Conservation (phyloP, 2,329 filamentous ascomycete species). For the Triangularia verruculosa region DNA sequence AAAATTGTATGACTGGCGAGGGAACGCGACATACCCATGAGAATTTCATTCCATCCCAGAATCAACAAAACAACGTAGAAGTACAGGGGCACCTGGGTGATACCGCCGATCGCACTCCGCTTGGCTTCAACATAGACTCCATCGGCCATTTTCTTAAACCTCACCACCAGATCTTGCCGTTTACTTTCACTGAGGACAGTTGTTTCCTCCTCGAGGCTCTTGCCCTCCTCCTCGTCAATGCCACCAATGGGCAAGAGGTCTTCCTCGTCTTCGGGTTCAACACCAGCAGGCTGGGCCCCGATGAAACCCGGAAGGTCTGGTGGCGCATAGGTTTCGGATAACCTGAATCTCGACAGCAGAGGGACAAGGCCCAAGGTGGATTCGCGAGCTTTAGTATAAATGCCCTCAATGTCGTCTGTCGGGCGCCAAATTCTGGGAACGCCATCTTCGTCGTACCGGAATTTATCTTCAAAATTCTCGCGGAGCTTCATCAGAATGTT, state of each 20-base stretch:
- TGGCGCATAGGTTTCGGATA: constrained; percentile 68
- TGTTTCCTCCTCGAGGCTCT: constrained; percentile 94
- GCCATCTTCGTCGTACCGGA: constrained; percentile 92
- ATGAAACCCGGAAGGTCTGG: constrained; percentile 86
- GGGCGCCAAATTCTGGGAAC: constrained; percentile 97
- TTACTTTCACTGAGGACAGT: constrained; percentile 88
- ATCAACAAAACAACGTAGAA: constrained; percentile 88
- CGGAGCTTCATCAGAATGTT: constrained; percentile 92
- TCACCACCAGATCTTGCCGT: constrained; percentile 82
- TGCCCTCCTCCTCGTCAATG: constrained; percentile 90
- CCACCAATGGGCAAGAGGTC: constrained; percentile 86
- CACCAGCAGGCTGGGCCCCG: constrained; percentile 70
- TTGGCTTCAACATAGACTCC: constrained; percentile 98
- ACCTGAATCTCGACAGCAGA: constrained; percentile 78
- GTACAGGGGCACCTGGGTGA: constrained; percentile 90
- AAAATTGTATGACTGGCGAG: constrained; percentile 14
- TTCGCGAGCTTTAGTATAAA: constrained; percentile 89
- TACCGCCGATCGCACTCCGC: constrained; percentile 89
- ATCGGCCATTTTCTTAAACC: constrained; percentile 98
- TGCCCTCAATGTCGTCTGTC: constrained; percentile 92
- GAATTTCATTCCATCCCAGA: constrained; percentile 97
- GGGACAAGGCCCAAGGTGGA: constrained; percentile 90
- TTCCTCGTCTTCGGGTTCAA: constrained; percentile 81
- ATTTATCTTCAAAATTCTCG: constrained; percentile 99
- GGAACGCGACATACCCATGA: constrained; percentile 68